Base-by-base conservation (phyloP, 2,329 filamentous ascomycete species). In the Colletotrichum trifolii region DNA sequence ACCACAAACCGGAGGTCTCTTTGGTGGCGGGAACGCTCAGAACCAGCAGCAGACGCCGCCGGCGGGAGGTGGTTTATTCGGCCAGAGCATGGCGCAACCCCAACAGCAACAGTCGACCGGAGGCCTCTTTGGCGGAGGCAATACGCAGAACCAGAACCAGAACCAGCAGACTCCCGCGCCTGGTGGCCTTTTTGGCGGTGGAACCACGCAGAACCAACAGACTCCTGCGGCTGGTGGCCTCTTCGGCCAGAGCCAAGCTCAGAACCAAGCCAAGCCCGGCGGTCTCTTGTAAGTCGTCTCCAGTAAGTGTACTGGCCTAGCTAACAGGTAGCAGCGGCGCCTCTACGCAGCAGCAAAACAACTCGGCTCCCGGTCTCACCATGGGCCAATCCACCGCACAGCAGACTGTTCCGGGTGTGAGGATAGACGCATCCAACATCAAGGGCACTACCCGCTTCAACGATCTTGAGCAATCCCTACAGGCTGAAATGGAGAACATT, bases 401-500 rank as follows among this genome's bases (percentile, higher is more conserved):
- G 68, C 84, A 86, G 69, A 83, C 81, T 12, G 84, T 89, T 13
- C 89, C 90, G 0, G 92, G 91, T 15, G 91, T 93, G 15, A 90
- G 91, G 72, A 91, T 97, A 71, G 92, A 96, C 76, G 79, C 92
- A 56, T 87, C 87, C 71, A 92, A 92, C 73, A 83, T 98, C 66
- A 89, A 93, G 56, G 91, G 91, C 13, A 97, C 94, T 0, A 97
- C 94, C 4, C 92, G 96, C 67, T 97, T 96, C 81, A 93, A 94
- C 74, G 95, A 97, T 76, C 89, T 97, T 35, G 88, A 92, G 66
- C 91, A 95, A 69, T 88, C 92, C 36, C 82, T 97, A 13, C 93
- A 97, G 73, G 87, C 89, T 67, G 82, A 93, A 69, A 91, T 99
- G 67, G 88, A 92, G 67, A 79, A 84, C 9, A 88, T 97, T 68